Percentiles rank a stretch among this genome's conserved stretches.
These are phyloP conservation scores for Picochlorum sp. DNA, from an alignment of 139 green algal genomes.

Conservation along the genomic window DNA sequence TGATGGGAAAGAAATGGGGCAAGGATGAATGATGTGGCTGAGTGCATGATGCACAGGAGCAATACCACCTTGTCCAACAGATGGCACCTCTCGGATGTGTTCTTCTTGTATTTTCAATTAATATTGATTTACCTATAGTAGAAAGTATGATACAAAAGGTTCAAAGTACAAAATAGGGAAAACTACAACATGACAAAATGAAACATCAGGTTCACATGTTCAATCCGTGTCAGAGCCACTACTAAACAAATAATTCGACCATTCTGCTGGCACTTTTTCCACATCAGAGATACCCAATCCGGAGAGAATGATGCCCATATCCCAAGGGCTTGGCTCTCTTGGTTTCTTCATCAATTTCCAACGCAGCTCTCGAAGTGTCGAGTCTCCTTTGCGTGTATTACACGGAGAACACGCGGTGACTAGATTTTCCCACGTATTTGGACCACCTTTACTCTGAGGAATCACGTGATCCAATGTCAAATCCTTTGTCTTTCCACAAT, in stretches of 20 bases:
- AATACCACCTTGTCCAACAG: too few relatives aligned
- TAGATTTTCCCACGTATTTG: conserved; percentile 44
- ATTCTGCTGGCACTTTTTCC: conserved; percentile 4
- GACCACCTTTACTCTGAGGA: conserved; percentile 25
- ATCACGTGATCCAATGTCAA: conserved; percentile 53
- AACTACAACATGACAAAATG: not conserved
- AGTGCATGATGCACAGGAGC: not conserved
- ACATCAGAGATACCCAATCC: not conserved
- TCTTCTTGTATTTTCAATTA: too few relatives aligned
- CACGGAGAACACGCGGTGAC: conserved; percentile 49
- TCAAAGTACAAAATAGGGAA: conserved; percentile 1
- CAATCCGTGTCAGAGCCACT: not conserved
- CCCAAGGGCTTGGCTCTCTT: conserved; percentile 9
- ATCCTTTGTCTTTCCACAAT: conserved; percentile 32
- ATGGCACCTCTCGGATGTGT: too few relatives aligned
- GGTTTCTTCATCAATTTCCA: conserved; percentile 39
- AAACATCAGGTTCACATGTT: not conserved
- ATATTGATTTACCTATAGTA: not conserved
- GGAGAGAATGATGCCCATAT: not conserved
- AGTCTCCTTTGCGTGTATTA: conserved; percentile 48
- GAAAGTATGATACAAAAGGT: not conserved
- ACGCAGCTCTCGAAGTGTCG: conserved; percentile 39
- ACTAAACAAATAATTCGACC: conserved; percentile 5
- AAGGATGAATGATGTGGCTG: not conserved
- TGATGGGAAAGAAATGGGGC: conserved; percentile 33